phyloP scores from a whole-genome alignment of 2,329 filamentous ascomycete species.

The Pseudogymnoascus sp. region DNA sequence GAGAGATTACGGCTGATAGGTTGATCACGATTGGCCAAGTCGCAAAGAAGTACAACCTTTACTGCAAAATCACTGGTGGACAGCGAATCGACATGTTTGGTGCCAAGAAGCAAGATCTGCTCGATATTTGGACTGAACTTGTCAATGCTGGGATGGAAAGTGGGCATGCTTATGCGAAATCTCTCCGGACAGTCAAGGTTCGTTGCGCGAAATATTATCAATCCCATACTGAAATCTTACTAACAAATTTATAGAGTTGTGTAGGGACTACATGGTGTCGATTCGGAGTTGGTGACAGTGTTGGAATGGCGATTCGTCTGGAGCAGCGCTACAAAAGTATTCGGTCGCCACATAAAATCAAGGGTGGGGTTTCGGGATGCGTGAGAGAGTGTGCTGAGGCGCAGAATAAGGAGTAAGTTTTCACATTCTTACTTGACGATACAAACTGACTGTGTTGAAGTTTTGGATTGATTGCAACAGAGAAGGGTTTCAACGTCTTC shows the following conservation, averaged over 20 bases:
- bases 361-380: constrained; percentile 82
- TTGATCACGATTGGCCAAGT: constrained; percentile 77
- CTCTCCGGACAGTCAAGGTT: constrained; percentile 71
- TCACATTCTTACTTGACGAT: not conserved
- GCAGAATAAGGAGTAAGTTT: constrained; percentile 74
- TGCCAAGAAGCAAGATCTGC: constrained; percentile 76
- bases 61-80: constrained; percentile 87
- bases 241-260: constrained; percentile 46
- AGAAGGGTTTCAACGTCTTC: constrained; percentile 90
- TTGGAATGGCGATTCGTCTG: constrained; percentile 79
- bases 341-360: constrained; percentile 82
- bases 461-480: constrained; percentile 84
- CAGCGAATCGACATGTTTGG: constrained; percentile 93
- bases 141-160: constrained; percentile 83
- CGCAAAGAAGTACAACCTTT: constrained; percentile 74
- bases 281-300: constrained; percentile 81
- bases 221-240: not conserved
- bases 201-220: not conserved
- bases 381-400: constrained; percentile 91
- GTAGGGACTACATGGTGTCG: constrained; percentile 89
- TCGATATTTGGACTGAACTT: constrained; percentile 72
- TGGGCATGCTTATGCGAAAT: constrained; percentile 86
- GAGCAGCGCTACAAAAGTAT: constrained; percentile 92
- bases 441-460: constrained; percentile 31
- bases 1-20: constrained; percentile 82